phyloP scores from a whole-genome alignment of 495 filamentous ascomycete species.

The Extremus antarcticus region DNA sequence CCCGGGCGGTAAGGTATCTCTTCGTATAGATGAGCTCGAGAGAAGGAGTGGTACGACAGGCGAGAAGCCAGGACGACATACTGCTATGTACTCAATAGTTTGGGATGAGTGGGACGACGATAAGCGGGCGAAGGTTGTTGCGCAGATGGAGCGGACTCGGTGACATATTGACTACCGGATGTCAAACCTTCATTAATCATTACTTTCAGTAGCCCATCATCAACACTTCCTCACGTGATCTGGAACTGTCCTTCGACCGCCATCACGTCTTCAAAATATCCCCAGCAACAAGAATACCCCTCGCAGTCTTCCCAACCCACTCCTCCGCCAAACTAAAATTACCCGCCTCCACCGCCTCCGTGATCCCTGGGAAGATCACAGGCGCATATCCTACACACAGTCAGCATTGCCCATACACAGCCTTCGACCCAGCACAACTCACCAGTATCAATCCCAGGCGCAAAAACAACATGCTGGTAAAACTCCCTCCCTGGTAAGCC shows the following conservation, averaged over 20 bases:
- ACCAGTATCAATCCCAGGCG: constrained; percentile 27
- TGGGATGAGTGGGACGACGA: no score
- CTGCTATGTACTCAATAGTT: no score
- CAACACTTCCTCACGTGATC: neutral
- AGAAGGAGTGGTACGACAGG: no score
- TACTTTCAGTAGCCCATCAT: neutral
- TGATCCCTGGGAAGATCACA: constrained; percentile 26
- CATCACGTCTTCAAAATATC: constrained; percentile 18
- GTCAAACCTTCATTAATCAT: no score
- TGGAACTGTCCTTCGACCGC: no score
- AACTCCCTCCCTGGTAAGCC: constrained; percentile 27
- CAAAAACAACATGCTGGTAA: constrained; percentile 26
- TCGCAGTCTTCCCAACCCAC: constrained; percentile 27
- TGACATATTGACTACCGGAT: no score
- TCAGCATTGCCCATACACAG: neutral
- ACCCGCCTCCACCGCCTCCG: constrained; percentile 22
- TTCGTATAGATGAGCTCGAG: no score
- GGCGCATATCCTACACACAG: constrained; percentile 19
- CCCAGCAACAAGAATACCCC: constrained; percentile 23
- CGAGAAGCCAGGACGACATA: no score
- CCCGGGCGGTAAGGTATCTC: no score
- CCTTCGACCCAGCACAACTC: neutral
- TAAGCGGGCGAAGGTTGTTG: no score
- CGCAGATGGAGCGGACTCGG: no score
- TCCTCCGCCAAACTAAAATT: constrained; percentile 19